These are phyloP conservation scores for Sphagnum magellanicum DNA, from an alignment of 228 moss, liverwort and hornwort genomes.

Conservation along the genomic window DNA sequence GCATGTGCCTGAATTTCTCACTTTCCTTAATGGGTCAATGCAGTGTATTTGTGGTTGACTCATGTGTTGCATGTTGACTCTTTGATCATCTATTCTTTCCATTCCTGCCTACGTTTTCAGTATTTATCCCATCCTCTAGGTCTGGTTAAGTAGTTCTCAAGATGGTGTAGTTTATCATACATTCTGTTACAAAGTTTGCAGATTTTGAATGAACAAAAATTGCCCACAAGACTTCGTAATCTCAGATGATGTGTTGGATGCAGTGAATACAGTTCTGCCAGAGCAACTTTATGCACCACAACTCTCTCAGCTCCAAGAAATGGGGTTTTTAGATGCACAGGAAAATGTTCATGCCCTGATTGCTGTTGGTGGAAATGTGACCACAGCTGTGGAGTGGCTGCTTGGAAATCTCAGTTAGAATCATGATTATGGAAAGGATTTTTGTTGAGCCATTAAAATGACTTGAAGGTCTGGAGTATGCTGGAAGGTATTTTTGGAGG, in stretches of 20 bases:
- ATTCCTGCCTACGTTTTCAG: no score
- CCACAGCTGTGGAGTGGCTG: constrained; percentile 47
- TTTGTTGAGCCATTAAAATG: constrained; percentile 4
- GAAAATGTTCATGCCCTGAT: constrained; percentile 40
- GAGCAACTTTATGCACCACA: constrained; percentile 51
- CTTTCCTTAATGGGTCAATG: no score
- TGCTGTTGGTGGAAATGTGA: constrained; percentile 44
- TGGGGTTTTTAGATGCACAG: constrained; percentile 53
- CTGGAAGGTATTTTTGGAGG: constrained; percentile 14
- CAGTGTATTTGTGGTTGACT: no score
- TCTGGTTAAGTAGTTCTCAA: no score
- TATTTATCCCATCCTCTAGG: no score
- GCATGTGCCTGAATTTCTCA: no score
- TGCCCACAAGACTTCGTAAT: background rate
- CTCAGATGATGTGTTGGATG: constrained; percentile 1
- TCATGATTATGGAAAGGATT: background rate
- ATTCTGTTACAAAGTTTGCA: no score
- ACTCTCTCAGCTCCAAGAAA: constrained; percentile 51
- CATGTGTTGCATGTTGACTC: no score
- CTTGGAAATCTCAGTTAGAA: constrained; percentile 36
- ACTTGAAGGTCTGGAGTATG: constrained; percentile 9
- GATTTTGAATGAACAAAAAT: background rate
- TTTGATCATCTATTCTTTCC: no score
- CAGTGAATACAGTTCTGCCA: constrained; percentile 34
- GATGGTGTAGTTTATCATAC: no score